These are phyloP conservation scores for Microthlaspi erraticum DNA, from an alignment of 345 rosid genomes.

Conservation along the genomic window DNA sequence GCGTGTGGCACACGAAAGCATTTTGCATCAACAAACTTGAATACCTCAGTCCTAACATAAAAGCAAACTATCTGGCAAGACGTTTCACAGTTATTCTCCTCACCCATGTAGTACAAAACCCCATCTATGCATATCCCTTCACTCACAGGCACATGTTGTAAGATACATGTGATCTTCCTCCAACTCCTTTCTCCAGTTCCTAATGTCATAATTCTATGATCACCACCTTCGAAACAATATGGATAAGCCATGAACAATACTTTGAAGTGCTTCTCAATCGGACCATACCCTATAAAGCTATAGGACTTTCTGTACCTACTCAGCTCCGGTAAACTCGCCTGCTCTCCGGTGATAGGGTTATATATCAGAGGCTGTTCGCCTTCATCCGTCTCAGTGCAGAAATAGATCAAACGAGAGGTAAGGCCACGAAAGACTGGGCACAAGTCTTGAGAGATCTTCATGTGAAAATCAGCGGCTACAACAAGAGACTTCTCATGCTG, in stretches of 20 bases:
- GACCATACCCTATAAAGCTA: constrained; percentile 12
- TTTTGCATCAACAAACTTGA: neutral
- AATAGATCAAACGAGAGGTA: constrained; percentile 4
- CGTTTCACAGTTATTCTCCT: neutral
- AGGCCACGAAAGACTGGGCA: too few relatives aligned
- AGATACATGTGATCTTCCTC: neutral
- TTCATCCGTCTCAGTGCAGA: neutral
- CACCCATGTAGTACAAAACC: neutral
- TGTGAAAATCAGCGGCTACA: constrained; percentile 1
- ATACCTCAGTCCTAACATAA: neutral
- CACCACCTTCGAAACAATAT: neutral
- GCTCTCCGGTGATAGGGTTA: neutral
- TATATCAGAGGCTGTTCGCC: neutral
- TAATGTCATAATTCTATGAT: neutral
- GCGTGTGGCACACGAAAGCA: neutral
- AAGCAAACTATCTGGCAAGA: neutral
- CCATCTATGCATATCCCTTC: constrained; percentile 1
- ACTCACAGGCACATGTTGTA: rapidly evolving
- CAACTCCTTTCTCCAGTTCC: neutral
- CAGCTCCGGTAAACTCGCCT: neutral
- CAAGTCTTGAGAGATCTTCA: neutral
- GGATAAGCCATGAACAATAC: neutral
- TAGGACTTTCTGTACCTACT: rapidly evolving
- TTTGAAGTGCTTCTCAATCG: constrained; percentile 21
- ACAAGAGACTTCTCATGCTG: neutral